phyloP scores from a whole-genome alignment of 805 yeast genomes.

The Nakazawaea sp. region DNA sequence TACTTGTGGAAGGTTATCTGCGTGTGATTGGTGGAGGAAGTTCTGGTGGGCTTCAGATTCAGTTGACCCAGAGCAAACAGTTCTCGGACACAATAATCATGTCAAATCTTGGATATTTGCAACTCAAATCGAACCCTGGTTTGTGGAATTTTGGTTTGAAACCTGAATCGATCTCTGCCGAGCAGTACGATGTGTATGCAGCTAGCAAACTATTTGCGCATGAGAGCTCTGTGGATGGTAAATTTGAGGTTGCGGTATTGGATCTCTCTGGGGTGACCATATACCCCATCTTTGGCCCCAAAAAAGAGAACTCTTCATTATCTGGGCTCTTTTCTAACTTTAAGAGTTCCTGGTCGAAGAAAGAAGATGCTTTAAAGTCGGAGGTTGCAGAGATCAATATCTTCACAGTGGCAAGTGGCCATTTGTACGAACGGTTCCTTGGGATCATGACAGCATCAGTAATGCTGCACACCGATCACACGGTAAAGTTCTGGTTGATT shows the following conservation, averaged over 20 bases:
- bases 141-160: slow-evolving; percentile 48
- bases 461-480: slow-evolving; percentile 52
- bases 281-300: slow-evolving; percentile 32
- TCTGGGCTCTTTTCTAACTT: not conserved
- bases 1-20: slow-evolving; percentile 63
- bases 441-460: slow-evolving; percentile 80
- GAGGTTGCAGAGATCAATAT: slow-evolving; percentile 63
- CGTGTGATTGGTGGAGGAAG: slow-evolving; percentile 25
- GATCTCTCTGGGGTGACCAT: slow-evolving; percentile 39
- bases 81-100: slow-evolving; percentile 59
- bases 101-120: slow-evolving; percentile 81
- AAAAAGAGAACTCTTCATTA: not conserved
- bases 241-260: slow-evolving; percentile 26
- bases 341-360: slow-evolving; percentile 6
- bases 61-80: slow-evolving; percentile 21
- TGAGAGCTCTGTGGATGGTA: not conserved
- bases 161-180: slow-evolving; percentile 30
- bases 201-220: slow-evolving; percentile 17
- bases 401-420: slow-evolving; percentile 81
- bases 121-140: slow-evolving; percentile 71
- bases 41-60: slow-evolving; percentile 49
- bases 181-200: slow-evolving; percentile 32
- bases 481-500: slow-evolving; percentile 80
- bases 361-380: slow-evolving; percentile 11
- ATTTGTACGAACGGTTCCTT: slow-evolving; percentile 64